Percentiles rank a stretch among this genome's conserved stretches.
Conservation (phyloP, 2,329 filamentous ascomycete species). For the Cordyceps farinosa region DNA sequence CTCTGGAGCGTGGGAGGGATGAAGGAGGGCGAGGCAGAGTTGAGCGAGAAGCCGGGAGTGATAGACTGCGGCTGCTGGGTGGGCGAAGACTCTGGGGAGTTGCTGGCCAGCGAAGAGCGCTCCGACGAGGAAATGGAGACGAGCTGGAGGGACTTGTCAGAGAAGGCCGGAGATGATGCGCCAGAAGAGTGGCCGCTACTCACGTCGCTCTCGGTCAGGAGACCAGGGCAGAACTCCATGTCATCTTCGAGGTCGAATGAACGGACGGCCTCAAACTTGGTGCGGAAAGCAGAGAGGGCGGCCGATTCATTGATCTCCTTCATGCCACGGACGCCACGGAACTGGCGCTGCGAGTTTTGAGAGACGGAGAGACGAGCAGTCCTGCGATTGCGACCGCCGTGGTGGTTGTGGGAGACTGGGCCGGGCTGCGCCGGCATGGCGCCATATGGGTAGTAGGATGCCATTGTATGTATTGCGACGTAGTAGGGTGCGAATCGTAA, state of each 20-base stretch:
- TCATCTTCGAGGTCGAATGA: constrained; percentile 97
- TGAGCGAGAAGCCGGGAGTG: constrained; percentile 71
- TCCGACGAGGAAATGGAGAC: constrained; percentile 94
- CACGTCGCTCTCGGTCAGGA: constrained; percentile 93
- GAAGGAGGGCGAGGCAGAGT: constrained; percentile 63
- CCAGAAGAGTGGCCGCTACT: constrained; percentile 35
- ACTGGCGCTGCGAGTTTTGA: constrained; percentile 83
- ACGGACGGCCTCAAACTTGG: constrained; percentile 83
- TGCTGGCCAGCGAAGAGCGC: constrained; percentile 90
- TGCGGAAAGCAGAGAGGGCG: constrained; percentile 73
- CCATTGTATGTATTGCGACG: constrained; percentile 45
- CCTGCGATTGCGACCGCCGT: constrained; percentile 80
- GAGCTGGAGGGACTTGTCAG: constrained; percentile 56
- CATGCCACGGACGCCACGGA: constrained; percentile 78
- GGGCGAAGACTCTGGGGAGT: constrained; percentile 87
- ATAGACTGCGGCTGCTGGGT: constrained; percentile 81
- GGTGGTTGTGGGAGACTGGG: constrained; percentile 61
- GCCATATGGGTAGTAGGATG: constrained; percentile 62
- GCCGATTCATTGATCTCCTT: constrained; percentile 82
- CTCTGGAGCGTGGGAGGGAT: constrained; percentile 63
- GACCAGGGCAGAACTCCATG: constrained; percentile 87
- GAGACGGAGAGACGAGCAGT: constrained; percentile 75
- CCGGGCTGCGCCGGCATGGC: constrained; percentile 56
- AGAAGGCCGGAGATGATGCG: constrained; percentile 22
- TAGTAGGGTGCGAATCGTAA: constrained; percentile 14